phyloP scores from a whole-genome alignment of 257 asterid genomes.

The Fraxinus quadrangulata region DNA sequence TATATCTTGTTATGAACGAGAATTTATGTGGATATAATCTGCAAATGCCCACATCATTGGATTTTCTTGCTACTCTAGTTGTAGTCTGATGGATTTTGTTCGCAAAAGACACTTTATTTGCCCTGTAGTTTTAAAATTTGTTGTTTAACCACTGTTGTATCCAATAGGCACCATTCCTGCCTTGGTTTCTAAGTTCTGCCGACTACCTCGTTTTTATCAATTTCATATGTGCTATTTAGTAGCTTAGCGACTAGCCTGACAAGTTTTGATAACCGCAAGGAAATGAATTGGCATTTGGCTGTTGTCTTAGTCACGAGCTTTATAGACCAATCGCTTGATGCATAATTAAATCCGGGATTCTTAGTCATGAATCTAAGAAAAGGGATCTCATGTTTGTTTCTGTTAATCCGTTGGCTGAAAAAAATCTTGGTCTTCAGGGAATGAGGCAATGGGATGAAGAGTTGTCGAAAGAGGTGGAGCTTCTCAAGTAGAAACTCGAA shows the following conservation, averaged over 20 bases:
- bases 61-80: too few relatives aligned
- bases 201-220: background rate
- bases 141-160: background rate
- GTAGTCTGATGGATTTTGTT: too few relatives aligned
- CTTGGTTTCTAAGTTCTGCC: background rate
- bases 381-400: background rate
- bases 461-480: slow-evolving; percentile 39
- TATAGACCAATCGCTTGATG: too few relatives aligned
- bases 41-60: too few relatives aligned
- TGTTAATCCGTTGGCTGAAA: background rate
- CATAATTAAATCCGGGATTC: too few relatives aligned
- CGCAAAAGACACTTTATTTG: too few relatives aligned
- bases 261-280: too few relatives aligned
- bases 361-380: background rate
- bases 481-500: slow-evolving; percentile 35
- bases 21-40: too few relatives aligned
- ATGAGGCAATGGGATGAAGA: slow-evolving; percentile 43
- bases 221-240: background rate
- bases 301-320: too few relatives aligned
- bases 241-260: background rate
- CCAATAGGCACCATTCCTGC: background rate
- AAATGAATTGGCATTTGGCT: too few relatives aligned
- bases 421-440: slow-evolving; percentile 26
- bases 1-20: background rate
- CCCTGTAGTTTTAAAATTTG: too few relatives aligned